Base-by-base conservation (phyloP, 1,139 yeast species). In the Sugiyamaella grinbergsii region DNA sequence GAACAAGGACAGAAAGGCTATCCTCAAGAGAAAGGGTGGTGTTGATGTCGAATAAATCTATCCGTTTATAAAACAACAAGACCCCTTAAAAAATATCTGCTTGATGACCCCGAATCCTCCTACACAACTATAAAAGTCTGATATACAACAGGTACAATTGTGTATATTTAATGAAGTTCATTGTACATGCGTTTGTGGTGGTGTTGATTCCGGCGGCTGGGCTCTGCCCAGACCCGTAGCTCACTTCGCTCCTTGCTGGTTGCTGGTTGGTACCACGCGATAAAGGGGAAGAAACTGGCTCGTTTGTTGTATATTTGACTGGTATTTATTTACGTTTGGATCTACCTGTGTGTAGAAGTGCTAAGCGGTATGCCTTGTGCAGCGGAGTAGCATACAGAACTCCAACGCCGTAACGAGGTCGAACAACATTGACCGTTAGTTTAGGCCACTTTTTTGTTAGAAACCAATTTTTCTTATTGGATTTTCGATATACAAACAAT, bases 1-100 rank as follows among this genome's bases (percentile, higher is more conserved):
- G 77, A 97, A 93, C 85, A 88, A 88, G 80, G 96, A 93, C 85
- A 88, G 98, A 85, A 90, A 91, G 84, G 95, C 88, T 76, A 85
- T 93, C 80, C 89, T 93, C 73, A 83, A 82, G 72, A 85, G 93
- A 82, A 87, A 86, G 82, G 94, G 95, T 74, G 95, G 95, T 76
- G 81, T 64, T 54, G 71, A 81, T 71, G 77, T 78, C 71, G 85
- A 82, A 77, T 81, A 81, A 41, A 41, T 32, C 20, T 10, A 10
- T n/a, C n/a, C n/a, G n/a, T 29, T 41, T 24, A 13, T 29, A 11
- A 31, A 22, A 33, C 33, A 47, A 51, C 52, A 48, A 41, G n/a
- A n/a, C n/a, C n/a, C n/a, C n/a, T n/a, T 19, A 34, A 40, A 40
- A 40, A 40, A 28, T 45, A 37, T 45, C 43, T 38, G 37, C 38